Base-by-base conservation (phyloP, 805 yeast genomes). In the Cyberlindnera galapagoensis region DNA sequence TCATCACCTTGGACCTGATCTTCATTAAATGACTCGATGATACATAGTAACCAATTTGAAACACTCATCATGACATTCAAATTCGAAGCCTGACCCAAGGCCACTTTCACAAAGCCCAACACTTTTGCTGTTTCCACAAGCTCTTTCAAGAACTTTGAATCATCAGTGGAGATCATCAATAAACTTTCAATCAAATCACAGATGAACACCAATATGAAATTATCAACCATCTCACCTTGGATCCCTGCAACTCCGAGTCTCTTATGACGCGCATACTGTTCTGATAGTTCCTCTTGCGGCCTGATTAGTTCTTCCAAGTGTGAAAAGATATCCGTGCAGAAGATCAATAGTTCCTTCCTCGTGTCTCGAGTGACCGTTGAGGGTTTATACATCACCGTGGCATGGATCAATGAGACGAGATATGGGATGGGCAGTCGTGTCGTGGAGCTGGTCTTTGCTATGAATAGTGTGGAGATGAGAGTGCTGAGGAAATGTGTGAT, bases 161-260 rank as follows among this genome's bases (percentile, higher is more conserved):
- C 45, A n/a, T 40, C 42, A 8, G 28, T 21, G 4, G 28, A 26
- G 20, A 35, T 42, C 19, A 38, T 31, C 18, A 58, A 46, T 12
- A 74, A 51, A 0, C 61, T 56, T 43, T 79, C 86, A 14, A 80
- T 42, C 3, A 75, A 56, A 46, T 80, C 87, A 52, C 74, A 62
- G 3, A 73, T 57, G 47, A 67, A 71, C 0, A 69, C 51, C 6
- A 77, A 54, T 1, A 65, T 60, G 37, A 76, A 62, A 18, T 68
- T 67, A 34, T 77, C 76, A 3, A 79, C 49, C 4, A 71, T 50
- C 36, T 65, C 67, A 14, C 50, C 52, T 39, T 67, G 79, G 34
- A 67, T 60, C 5, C 67, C 63, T 29, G 60, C 40, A 13, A 51
- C 39, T 3, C 41, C 40, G 3, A 51, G 20, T 26, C 42, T 38